Conservation (phyloP, 495 filamentous ascomycete genomes). For the Daldinia caldariorum region DNA sequence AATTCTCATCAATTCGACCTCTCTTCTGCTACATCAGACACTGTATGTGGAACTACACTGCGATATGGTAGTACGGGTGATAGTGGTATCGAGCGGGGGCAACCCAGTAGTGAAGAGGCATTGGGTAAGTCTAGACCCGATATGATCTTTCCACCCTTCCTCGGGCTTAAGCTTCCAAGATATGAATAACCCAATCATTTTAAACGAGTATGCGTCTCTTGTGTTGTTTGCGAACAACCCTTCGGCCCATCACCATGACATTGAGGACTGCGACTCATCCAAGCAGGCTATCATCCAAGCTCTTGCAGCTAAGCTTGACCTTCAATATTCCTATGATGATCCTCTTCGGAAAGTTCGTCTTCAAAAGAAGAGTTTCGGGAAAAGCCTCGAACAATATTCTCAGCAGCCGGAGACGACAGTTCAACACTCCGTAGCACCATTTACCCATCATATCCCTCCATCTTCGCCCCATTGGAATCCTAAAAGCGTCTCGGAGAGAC, state of each 20-base stretch:
- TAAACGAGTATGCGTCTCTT: conserved; percentile 25
- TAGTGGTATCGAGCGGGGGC: conserved; percentile 12
- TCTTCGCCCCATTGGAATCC: conserved; percentile 10
- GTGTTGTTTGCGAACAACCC: conserved; percentile 36
- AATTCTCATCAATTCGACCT: conserved; percentile 13
- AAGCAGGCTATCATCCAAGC: conserved; percentile 24
- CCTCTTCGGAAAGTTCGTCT: conserved; percentile 17
- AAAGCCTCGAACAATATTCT: background rate
- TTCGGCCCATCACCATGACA: conserved; percentile 22
- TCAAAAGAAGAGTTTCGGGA: conserved; percentile 21
- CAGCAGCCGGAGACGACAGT: background rate
- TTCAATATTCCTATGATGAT: conserved; percentile 29
- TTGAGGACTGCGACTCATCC: conserved; percentile 17
- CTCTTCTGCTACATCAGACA: background rate
- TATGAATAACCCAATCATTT: conserved; percentile 29
- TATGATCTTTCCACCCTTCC: background rate
- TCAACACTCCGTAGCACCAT: background rate
- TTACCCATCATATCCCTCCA: background rate
- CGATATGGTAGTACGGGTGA: background rate
- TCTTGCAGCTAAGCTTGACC: conserved; percentile 30
- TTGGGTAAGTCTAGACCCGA: conserved; percentile 37
- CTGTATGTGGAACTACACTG: conserved; percentile 2
- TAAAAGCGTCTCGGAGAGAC: background rate
- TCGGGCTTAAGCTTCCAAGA: conserved; percentile 27
- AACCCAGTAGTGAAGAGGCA: background rate